A percentile compares a stretch with the other conserved stretches of the same genome.
Conservation (phyloP, 805 yeast species). For the Scheffersomyces stipitis region DNA sequence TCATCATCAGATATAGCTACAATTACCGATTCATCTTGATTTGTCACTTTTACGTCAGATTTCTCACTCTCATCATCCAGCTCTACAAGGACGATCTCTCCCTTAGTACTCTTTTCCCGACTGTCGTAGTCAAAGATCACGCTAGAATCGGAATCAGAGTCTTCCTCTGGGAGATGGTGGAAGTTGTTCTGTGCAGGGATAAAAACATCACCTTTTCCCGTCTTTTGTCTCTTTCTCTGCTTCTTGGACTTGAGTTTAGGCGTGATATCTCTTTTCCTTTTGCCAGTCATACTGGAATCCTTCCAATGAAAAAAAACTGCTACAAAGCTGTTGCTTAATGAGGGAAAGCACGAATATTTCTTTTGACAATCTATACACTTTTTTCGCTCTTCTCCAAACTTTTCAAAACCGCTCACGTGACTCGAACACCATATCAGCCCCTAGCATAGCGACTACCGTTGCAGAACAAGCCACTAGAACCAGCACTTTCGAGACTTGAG, state of each 20-base stretch:
- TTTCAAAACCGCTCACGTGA: too few species aligned
- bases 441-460: too few species aligned
- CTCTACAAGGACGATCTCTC: conserved; percentile 32
- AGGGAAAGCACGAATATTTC: too few species aligned
- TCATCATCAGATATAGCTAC: conserved; percentile 24
- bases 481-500: too few species aligned
- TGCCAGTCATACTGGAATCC: conserved; percentile 14
- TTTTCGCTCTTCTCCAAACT: too few species aligned
- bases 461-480: too few species aligned
- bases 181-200: conserved; percentile 19
- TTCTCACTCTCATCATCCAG: conserved; percentile 17
- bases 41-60: not conserved
- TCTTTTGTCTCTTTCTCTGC: conserved; percentile 19
- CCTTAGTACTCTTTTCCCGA: conserved; percentile 10
- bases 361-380: too few species aligned
- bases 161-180: conserved; percentile 15
- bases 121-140: conserved; percentile 20
- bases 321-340: too few species aligned
- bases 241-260: conserved; percentile 19
- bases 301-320: too few species aligned
- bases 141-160: conserved; percentile 22
- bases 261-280: conserved; percentile 23
- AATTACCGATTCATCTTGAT: conserved; percentile 14
- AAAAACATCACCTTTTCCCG: conserved; percentile 6
- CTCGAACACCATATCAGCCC: too few species aligned